Percentiles rank a stretch among this genome's conserved stretches.
Conservation (phyloP, 768 basidiomycete species). For the Lactarius trivialis region DNA sequence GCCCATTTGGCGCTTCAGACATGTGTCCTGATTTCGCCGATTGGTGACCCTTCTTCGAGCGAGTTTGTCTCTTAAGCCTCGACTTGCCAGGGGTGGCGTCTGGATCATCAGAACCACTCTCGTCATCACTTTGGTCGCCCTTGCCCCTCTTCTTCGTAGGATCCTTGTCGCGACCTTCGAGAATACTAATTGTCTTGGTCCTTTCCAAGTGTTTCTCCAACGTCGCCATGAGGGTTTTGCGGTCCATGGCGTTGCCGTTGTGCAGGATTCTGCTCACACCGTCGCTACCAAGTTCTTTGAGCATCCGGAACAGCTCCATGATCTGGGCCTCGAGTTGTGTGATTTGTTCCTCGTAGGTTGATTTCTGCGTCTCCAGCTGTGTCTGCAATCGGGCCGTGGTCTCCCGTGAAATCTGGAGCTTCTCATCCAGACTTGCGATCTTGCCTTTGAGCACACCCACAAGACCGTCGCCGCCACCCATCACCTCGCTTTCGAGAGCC, state of each 20-base stretch:
- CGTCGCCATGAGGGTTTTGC: slow-evolving; percentile 71
- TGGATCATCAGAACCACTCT: slow-evolving; percentile 42
- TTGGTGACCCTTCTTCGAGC: slow-evolving; percentile 31
- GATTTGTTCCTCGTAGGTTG: slow-evolving; percentile 79
- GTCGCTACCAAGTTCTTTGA: slow-evolving; percentile 68
- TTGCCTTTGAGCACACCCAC: slow-evolving; percentile 77
- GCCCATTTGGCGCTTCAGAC: slow-evolving; percentile 42
- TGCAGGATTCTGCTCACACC: slow-evolving; percentile 70
- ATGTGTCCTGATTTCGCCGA: slow-evolving; percentile 31
- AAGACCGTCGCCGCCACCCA: slow-evolving; percentile 73
- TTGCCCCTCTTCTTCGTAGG: slow-evolving; percentile 28
- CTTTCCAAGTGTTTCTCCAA: slow-evolving; percentile 81
- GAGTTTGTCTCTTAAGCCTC: slow-evolving; percentile 35
- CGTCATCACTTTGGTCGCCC: slow-evolving; percentile 33
- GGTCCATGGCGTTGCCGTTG: slow-evolving; percentile 57
- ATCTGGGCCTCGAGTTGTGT: slow-evolving; percentile 87
- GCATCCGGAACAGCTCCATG: slow-evolving; percentile 89
- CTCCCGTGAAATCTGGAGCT: slow-evolving; percentile 70
- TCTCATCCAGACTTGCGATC: slow-evolving; percentile 63
- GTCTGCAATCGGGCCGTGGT: slow-evolving; percentile 69
- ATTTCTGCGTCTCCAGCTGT: slow-evolving; percentile 71
- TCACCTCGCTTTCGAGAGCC: slow-evolving; percentile 70
- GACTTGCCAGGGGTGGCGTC: slow-evolving; percentile 55
- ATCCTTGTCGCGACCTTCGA: slow-evolving; percentile 61
- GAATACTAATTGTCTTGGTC: slow-evolving; percentile 73